Evolutionary conservation across 176 grass and related monocot species (phyloP).

Genomic region (Avena atlantica): DNA sequence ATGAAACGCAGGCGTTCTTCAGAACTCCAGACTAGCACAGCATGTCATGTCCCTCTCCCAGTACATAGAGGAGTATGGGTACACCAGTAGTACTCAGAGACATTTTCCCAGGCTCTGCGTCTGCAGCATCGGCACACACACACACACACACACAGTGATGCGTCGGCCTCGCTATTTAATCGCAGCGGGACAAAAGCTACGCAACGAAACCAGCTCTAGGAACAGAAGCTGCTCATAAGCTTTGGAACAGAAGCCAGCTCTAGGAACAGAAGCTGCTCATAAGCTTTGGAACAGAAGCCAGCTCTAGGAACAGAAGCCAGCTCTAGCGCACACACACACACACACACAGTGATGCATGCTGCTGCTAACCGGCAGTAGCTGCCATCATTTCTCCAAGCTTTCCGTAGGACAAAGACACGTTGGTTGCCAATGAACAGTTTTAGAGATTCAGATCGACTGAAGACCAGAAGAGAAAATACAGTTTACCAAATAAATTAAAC

Average conservation of each 20-base stretch:
- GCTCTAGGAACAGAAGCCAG: no score
- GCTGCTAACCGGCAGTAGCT: neutral
- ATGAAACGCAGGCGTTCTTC: no score
- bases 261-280: no score
- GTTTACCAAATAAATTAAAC: no score
- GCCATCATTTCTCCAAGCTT: neutral
- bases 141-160: neutral
- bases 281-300: no score
- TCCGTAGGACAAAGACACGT: neutral
- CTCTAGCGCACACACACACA: no score
- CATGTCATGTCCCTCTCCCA: neutral
- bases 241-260: no score
- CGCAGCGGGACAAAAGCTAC: conserved; percentile 46
- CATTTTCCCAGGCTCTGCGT: conserved; percentile 51
- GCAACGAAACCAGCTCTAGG: conserved; percentile 36
- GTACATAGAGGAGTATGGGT: neutral
- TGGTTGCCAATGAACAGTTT: neutral
- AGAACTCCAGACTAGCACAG: no score
- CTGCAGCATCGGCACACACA: neutral
- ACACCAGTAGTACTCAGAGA: neutral
- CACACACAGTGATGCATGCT: no score
- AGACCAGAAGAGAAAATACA: neutral
- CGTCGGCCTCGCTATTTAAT: conserved; percentile 36
- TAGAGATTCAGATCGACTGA: neutral
- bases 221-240: neutral